Evolutionary conservation across 306 rosid genomes (phyloP).

Genomic region (Pterocarpus santalinus): DNA sequence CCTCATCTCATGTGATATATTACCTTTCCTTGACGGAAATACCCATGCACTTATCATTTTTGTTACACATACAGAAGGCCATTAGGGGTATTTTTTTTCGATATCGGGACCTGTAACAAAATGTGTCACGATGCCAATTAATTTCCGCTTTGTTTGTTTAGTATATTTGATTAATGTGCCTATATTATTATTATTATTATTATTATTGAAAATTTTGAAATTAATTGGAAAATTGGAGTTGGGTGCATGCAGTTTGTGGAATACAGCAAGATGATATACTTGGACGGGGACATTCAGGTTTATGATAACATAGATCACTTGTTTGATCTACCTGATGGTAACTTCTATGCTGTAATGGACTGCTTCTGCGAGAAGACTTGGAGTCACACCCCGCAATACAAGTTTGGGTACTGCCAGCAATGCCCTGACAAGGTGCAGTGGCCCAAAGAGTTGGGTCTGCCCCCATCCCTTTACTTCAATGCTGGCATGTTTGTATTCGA

Average conservation of each 20-base stretch:
- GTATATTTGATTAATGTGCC: not conserved
- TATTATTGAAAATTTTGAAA: not conserved
- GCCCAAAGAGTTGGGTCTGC: conserved; percentile 63
- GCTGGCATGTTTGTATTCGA: conserved; percentile 87
- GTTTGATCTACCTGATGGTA: conserved; percentile 64
- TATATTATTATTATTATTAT: not conserved
- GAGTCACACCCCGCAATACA: conserved; percentile 74
- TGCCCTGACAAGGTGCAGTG: conserved; percentile 71
- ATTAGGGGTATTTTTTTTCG: not conserved
- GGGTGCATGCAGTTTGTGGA: conserved; percentile 72
- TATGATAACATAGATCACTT: conserved; percentile 75
- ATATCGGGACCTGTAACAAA: too few relatives aligned
- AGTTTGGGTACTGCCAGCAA: conserved; percentile 79
- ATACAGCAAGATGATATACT: conserved; percentile 72
- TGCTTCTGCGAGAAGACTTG: conserved; percentile 89
- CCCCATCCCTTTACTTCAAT: conserved; percentile 80
- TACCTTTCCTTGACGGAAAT: not conserved
- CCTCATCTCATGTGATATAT: too few relatives aligned
- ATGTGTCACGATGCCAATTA: too few relatives aligned
- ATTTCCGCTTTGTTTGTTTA: too few relatives aligned
- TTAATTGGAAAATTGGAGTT: not conserved
- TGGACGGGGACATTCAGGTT: conserved; percentile 84
- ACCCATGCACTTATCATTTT: not conserved
- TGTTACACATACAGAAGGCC: not conserved
- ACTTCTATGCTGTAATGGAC: conserved; percentile 80